These are phyloP conservation scores for Phanerodontia chrysosporium DNA, from an alignment of 768 basidiomycete genomes.

Conservation along the genomic window DNA sequence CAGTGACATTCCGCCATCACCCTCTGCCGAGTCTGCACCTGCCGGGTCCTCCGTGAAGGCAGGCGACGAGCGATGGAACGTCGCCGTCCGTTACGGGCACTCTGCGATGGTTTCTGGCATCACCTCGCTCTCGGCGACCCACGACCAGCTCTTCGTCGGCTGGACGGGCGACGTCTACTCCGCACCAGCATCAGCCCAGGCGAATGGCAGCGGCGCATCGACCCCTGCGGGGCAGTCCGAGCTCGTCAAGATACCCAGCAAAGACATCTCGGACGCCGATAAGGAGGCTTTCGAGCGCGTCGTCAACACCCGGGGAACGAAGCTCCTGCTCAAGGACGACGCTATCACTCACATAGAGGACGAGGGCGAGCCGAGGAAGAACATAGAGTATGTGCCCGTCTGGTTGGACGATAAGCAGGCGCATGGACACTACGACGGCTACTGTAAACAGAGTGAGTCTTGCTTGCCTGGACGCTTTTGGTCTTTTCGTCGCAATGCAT, in stretches of 20 bases:
- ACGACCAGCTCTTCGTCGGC: constrained; percentile 89
- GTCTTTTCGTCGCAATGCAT: neutral
- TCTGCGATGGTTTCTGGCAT: constrained; percentile 95
- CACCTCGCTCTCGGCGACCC: constrained; percentile 72
- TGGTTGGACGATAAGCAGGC: constrained; percentile 89
- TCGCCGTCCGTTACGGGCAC: constrained; percentile 82
- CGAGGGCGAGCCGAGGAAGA: constrained; percentile 37
- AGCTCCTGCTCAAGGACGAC: constrained; percentile 53
- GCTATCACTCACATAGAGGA: constrained; percentile 38
- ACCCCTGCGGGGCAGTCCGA: constrained; percentile 17
- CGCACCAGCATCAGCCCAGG: constrained; percentile 33
- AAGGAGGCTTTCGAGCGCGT: constrained; percentile 62
- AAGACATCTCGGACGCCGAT: constrained; percentile 56
- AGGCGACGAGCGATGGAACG: constrained; percentile 52
- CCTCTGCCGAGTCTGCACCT: constrained; percentile 13
- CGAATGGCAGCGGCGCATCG: constrained; percentile 1
- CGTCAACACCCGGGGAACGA: constrained; percentile 35
- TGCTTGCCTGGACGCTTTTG: constrained; percentile 1
- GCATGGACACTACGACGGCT: constrained; percentile 94
- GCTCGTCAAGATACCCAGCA: constrained; percentile 38
- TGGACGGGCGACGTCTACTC: constrained; percentile 87
- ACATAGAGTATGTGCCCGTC: constrained; percentile 79
- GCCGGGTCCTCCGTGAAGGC: constrained; percentile 2
- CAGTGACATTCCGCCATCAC: constrained; percentile 39
- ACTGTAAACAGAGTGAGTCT: constrained; percentile 91